phyloP scores from a whole-genome alignment of 164 flowering plant genomes.

The Paratinospora sagittata region DNA sequence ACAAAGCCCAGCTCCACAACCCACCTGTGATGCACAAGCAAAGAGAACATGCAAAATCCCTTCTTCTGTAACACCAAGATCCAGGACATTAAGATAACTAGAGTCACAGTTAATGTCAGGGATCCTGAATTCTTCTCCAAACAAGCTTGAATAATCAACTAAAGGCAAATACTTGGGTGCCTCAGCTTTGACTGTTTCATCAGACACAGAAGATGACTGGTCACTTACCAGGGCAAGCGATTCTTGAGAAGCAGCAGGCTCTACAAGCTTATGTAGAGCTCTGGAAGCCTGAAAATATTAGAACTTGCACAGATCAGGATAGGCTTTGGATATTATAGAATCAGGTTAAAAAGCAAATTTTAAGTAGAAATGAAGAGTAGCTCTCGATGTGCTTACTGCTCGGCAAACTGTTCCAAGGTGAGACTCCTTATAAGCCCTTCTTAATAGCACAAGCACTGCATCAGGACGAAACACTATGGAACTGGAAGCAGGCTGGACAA shows the following conservation, averaged over 20 bases:
- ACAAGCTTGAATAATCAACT: conserved; percentile 63
- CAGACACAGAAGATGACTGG: conserved; percentile 27
- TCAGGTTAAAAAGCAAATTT: not conserved
- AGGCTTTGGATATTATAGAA: not conserved
- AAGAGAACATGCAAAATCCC: conserved; percentile 85
- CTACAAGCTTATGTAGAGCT: conserved; percentile 51
- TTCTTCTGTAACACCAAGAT: conserved; percentile 71
- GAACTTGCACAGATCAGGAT: conserved; percentile 1
- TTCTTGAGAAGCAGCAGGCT: conserved; percentile 37
- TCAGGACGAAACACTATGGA: conserved; percentile 68
- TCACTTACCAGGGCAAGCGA: conserved; percentile 25
- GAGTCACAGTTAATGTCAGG: conserved; percentile 51
- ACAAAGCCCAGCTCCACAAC: conserved; percentile 14
- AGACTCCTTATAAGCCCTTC: conserved; percentile 73
- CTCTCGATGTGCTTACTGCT: conserved; percentile 35
- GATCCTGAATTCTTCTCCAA: conserved; percentile 69
- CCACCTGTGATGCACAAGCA: conserved; percentile 88
- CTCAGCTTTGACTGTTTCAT: conserved; percentile 40
- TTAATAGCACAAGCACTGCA: conserved; percentile 51
- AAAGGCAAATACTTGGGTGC: conserved; percentile 27
- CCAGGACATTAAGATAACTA: conserved; percentile 55
- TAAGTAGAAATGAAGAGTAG: not conserved
- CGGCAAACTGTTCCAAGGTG: conserved; percentile 61
- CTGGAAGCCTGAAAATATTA: conserved; percentile 49
- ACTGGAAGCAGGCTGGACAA: conserved; percentile 38